These are phyloP conservation scores for Leishmania lainsoni DNA, from an alignment of 208 protist species.

Conservation along the genomic window DNA sequence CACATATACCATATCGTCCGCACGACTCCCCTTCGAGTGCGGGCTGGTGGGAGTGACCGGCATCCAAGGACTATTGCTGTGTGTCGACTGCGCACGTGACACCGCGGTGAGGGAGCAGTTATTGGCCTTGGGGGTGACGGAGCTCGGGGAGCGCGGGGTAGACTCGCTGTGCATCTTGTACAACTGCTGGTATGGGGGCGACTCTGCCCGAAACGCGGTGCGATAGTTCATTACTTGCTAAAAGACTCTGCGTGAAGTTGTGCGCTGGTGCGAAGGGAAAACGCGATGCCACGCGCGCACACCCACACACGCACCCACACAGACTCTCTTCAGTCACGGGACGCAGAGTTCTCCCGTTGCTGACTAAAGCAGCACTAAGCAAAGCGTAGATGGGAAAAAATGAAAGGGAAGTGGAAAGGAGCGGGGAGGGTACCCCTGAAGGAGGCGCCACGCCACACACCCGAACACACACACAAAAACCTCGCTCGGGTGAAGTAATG, in stretches of 20 bases:
- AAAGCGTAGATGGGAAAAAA: not conserved
- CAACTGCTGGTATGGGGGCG: conserved; percentile 29
- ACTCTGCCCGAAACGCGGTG: conserved; percentile 10
- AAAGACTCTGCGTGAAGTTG: not conserved
- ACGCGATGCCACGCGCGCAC: not conserved
- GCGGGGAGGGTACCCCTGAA: not conserved
- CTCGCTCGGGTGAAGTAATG: not conserved
- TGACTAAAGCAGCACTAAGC: not conserved
- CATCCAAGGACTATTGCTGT: not conserved
- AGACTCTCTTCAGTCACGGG: not conserved
- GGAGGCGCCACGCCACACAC: not conserved
- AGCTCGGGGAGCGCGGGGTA: conserved; percentile 17
- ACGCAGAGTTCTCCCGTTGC: not conserved
- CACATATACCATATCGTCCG: conserved; percentile 28
- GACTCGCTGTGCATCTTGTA: conserved; percentile 21
- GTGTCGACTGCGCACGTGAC: conserved; percentile 3
- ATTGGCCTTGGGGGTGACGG: conserved; percentile 19
- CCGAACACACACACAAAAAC: conserved; percentile 11
- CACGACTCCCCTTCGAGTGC: not conserved
- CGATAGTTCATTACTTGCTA: conserved; percentile 9
- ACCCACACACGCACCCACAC: not conserved
- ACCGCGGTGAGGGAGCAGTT: conserved; percentile 14
- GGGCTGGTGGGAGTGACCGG: not conserved
- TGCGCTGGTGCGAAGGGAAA: not conserved
- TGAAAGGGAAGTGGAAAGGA: not conserved